Percentiles rank a stretch among this genome's conserved stretches.
These are phyloP conservation scores for Macrotyloma uniflorum DNA, from an alignment of 306 rosid species.

Conservation along the genomic window DNA sequence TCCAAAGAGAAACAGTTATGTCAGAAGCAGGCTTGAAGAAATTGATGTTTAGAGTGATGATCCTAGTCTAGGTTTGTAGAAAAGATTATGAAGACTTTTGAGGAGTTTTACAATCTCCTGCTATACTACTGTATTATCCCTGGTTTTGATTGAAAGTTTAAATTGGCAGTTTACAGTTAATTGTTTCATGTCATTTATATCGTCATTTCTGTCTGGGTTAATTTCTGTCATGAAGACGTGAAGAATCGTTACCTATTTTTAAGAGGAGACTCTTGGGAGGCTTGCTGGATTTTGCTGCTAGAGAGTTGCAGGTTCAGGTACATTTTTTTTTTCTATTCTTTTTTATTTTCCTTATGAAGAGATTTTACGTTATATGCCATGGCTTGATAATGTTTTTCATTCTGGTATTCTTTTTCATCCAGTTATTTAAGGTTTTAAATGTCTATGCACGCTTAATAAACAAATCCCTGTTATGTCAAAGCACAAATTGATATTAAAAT, in stretches of 20 bases:
- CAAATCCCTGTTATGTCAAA: conserved; percentile 19
- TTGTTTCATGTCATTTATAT: conserved; percentile 30
- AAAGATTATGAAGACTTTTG: conserved; percentile 19
- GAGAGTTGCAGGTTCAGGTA: conserved; percentile 99
- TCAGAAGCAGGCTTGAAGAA: not conserved
- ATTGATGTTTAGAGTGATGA: not conserved
- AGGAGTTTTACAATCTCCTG: conserved; percentile 31
- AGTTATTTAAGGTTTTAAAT: conserved; percentile 20
- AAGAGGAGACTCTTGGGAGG: conserved; percentile 92
- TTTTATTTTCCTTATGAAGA: conserved; percentile 26
- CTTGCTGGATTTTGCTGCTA: conserved; percentile 91
- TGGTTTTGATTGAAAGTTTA: conserved; percentile 23
- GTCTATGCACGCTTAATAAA: conserved; percentile 2
- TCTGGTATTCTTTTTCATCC: not conserved
- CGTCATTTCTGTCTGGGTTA: conserved; percentile 36
- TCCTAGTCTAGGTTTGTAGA: conserved; percentile 26
- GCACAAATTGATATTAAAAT: conserved; percentile 1
- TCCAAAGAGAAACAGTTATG: not conserved
- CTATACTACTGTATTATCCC: conserved; percentile 5
- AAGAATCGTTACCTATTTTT: conserved; percentile 87
- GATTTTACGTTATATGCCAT: conserved; percentile 17
- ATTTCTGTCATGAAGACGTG: conserved; percentile 71
- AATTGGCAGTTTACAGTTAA: conserved; percentile 3
- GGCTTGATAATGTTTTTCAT: conserved; percentile 15
- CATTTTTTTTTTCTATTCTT: conserved; percentile 22